Evolutionary conservation across 1,284 basidiomycete genomes (phyloP).

Genomic region (Tilletia indica): DNA sequence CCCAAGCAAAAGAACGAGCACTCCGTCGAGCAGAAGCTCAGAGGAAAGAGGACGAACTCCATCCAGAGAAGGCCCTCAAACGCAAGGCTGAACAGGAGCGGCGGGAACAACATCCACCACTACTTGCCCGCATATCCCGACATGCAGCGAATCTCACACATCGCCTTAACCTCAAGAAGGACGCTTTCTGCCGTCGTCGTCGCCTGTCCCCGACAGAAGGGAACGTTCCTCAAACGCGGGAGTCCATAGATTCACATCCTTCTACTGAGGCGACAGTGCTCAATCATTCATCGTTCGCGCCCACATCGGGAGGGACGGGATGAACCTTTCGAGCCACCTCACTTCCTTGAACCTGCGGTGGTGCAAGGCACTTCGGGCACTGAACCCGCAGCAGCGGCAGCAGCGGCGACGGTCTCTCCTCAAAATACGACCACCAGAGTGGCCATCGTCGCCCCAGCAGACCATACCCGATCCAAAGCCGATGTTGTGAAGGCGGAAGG

Average conservation of each 20-base stretch:
- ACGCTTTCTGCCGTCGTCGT: neutral
- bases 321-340: conserved; percentile 4
- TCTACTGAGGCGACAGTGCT: neutral
- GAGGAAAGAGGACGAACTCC: neutral
- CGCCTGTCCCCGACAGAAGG: too few species aligned
- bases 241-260: neutral
- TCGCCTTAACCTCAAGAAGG: neutral
- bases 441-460: too few species aligned
- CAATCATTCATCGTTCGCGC: neutral
- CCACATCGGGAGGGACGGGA: neutral
- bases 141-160: too few species aligned
- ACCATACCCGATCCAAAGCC: too few species aligned
- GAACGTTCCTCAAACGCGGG: too few species aligned
- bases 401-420: too few species aligned
- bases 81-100: neutral
- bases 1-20: conserved; percentile 12
- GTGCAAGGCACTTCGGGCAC: too few species aligned
- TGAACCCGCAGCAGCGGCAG: too few species aligned
- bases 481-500: too few species aligned
- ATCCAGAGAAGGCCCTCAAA: neutral
- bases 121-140: neutral
- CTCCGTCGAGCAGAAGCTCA: conserved; percentile 2
- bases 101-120: neutral
- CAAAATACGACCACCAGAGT: too few species aligned
- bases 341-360: neutral